phyloP scores from a whole-genome alignment of 148 eudicot genomes.

The Rhododendron henanense region DNA sequence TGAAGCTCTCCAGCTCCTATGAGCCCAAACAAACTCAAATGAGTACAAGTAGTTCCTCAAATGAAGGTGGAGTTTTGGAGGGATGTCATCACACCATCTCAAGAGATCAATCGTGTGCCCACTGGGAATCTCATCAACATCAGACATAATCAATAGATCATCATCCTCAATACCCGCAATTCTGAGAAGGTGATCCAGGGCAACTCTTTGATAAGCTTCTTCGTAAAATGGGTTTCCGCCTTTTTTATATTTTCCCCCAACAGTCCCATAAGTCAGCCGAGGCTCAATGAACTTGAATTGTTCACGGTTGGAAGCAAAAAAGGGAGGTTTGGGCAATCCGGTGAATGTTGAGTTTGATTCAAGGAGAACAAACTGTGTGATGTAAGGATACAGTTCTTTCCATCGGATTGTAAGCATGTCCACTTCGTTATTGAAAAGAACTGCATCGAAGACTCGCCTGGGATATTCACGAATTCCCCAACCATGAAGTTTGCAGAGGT shows the following conservation, averaged over 20 bases:
- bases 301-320: conserved; percentile 28
- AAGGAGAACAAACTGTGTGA: conserved; percentile 53
- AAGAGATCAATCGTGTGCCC: conserved; percentile 48
- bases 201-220: conserved; percentile 52
- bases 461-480: conserved; percentile 54
- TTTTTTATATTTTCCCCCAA: conserved; percentile 42
- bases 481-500: conserved; percentile 54
- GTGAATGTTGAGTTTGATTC: conserved; percentile 64
- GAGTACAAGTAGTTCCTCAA: conserved; percentile 52
- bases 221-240: conserved; percentile 57
- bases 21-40: conserved; percentile 39
- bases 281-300: conserved; percentile 40
- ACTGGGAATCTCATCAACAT: conserved; percentile 63
- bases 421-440: conserved; percentile 51
- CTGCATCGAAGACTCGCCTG: conserved; percentile 53
- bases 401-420: conserved; percentile 57
- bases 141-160: conserved; percentile 60
- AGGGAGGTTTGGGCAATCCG: conserved; percentile 30
- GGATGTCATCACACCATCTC: conserved; percentile 58
- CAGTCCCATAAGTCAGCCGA: conserved; percentile 41
- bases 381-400: conserved; percentile 52
- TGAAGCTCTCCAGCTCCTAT: conserved; percentile 57
- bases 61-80: conserved; percentile 38
- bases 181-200: conserved; percentile 36
- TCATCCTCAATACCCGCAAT: conserved; percentile 55